Base-by-base conservation (phyloP, 169 alveolate species). In the Plasmodium yoelii region DNA sequence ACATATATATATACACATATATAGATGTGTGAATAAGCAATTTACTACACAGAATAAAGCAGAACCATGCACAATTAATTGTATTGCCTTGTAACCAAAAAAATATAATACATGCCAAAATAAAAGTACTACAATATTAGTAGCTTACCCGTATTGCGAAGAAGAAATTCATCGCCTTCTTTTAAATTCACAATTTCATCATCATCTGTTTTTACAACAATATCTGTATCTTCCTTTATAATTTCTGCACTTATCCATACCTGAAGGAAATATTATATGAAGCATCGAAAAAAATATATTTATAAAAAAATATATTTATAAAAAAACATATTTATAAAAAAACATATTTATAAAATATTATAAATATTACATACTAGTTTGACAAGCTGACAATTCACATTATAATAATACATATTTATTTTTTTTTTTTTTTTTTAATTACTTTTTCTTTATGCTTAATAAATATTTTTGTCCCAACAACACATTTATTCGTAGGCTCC, bases 221-320 rank as follows among this genome's bases (percentile, higher is more conserved):
- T 67, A 13, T 67, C 73, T 19, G 24, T 65, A 15, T 64, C 90
- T 24, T 80, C 90, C 18, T 67, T 64, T 34, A 80, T 67, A 24
- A 80, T 67, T 51, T 80, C 90, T 28, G 90, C 90, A 24, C 90
- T 26, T n/a, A 55, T 67, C 90, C 90, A 80, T 44, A 80, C 90
- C 90, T 80, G 7, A 51, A 12, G 9, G 9, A 51, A 51, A 51
- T 0, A 12, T 15, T 15, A 12, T 6, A 22, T 22, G 26, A 6
- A 13, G 2, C 7, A 51, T 2, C 7, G 2, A 9, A 51, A 26
- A 12, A 26, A 68, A 68, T n/a, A 34, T n/a, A n/a, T n/a, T n/a
- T n/a, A n/a, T n/a, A n/a, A n/a, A n/a, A n/a, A n/a, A n/a, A n/a
- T n/a, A n/a, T n/a, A n/a, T n/a, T n/a, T n/a, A n/a, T n/a, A n/a